A percentile compares a stretch with the other conserved stretches of the same genome.
Conservation (phyloP, 164 flowering plant genomes). For the Chloranthus sessilifolius region DNA sequence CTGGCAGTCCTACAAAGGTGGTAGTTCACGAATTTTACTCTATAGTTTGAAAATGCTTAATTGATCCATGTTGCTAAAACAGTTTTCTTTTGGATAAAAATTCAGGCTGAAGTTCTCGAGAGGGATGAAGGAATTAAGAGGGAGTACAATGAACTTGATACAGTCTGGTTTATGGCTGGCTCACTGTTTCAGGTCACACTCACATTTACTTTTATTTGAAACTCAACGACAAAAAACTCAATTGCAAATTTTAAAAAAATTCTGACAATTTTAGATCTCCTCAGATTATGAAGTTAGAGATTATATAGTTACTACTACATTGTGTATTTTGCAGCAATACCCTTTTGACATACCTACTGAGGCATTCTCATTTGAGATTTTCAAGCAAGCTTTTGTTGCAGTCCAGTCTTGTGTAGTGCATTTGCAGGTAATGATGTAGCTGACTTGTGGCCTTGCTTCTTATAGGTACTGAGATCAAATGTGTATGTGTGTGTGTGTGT, state of each 20-base stretch:
- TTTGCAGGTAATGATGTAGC: slow-evolving; percentile 91
- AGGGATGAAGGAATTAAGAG: slow-evolving; percentile 89
- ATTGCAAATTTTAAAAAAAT: background rate
- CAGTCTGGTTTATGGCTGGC: slow-evolving; percentile 99
- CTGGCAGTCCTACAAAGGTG: slow-evolving; percentile 97
- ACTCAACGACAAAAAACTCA: background rate
- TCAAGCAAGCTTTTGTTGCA: slow-evolving; percentile 99
- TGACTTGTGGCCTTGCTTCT: background rate
- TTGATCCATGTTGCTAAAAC: slow-evolving; percentile 9
- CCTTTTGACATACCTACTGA: slow-evolving; percentile 98
- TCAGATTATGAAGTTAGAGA: background rate
- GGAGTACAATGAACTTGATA: slow-evolving; percentile 96
- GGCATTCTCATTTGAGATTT: slow-evolving; percentile 93
- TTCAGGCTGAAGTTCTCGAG: slow-evolving; percentile 74
- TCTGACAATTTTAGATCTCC: background rate
- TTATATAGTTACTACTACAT: background rate
- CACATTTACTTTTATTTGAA: slow-evolving; percentile 5
- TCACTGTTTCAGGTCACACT: slow-evolving; percentile 86
- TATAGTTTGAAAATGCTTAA: background rate
- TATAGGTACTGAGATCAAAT: too few relatives aligned
- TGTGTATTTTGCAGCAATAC: slow-evolving; percentile 72
- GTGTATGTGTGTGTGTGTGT: too few relatives aligned
- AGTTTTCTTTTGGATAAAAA: slow-evolving; percentile 10
- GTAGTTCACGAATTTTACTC: background rate
- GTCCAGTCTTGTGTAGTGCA: slow-evolving; percentile 99